A percentile compares a stretch with the other conserved stretches of the same genome.
Evolutionary conservation across 768 basidiomycete genomes (phyloP).

Genomic region (Sistotremastrum niveocremeum): DNA sequence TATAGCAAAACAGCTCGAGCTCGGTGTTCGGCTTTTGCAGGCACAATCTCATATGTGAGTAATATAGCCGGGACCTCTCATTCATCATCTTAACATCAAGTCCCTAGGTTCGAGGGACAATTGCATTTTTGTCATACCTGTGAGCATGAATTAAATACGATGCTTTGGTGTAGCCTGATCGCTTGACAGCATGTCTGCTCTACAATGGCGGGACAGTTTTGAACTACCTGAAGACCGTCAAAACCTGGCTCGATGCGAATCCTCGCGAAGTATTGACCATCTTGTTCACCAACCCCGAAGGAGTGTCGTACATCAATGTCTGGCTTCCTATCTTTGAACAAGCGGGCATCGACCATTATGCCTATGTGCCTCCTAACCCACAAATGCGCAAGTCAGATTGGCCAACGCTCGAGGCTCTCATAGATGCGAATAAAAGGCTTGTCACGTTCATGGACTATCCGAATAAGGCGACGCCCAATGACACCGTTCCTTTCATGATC

Average conservation of each 20-base stretch:
- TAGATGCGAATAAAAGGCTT: conserved; percentile 43
- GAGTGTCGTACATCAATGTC: conserved; percentile 29
- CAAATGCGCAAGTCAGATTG: conserved; percentile 33
- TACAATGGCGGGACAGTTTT: conserved; percentile 38
- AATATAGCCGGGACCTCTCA: background rate
- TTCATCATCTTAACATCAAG: background rate
- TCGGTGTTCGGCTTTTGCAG: conserved; percentile 47
- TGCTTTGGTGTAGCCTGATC: background rate
- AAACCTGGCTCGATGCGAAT: conserved; percentile 42
- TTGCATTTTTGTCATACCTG: conserved; percentile 60
- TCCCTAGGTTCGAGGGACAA: conserved; percentile 21
- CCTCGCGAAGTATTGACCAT: conserved; percentile 55
- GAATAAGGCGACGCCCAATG: too few species aligned
- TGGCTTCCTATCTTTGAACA: conserved; percentile 42
- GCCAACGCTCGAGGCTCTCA: conserved; percentile 53
- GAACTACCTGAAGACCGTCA: conserved; percentile 38
- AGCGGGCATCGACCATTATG: conserved; percentile 27
- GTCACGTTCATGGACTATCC: conserved; percentile 44
- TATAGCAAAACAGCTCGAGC: conserved; percentile 32
- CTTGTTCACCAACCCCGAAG: conserved; percentile 55
- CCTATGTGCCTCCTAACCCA: conserved; percentile 37
- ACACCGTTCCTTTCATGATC: too few species aligned
- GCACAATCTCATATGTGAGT: conserved; percentile 27
- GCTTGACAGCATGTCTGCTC: conserved; percentile 15
- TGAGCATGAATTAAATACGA: conserved; percentile 17